These are phyloP conservation scores for Nicotiana attenuata DNA, from an alignment of 257 asterid genomes.

Conservation along the genomic window DNA sequence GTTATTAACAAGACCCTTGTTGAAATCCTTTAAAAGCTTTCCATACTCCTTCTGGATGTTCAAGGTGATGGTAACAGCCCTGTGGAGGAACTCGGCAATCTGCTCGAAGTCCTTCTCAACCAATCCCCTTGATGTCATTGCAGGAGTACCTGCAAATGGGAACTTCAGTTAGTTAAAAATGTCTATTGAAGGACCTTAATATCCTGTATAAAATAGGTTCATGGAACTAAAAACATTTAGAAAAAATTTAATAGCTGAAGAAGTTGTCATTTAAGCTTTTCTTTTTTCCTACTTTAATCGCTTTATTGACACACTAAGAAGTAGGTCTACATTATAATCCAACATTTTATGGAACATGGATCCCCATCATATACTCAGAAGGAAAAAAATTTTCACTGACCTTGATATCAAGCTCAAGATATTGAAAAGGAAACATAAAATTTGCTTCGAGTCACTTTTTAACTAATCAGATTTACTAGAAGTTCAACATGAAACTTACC, in stretches of 20 bases:
- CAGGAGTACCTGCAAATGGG: conserved; percentile 68
- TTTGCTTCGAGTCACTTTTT: neutral
- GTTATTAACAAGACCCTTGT: conserved; percentile 88
- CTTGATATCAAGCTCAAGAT: neutral
- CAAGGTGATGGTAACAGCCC: conserved; percentile 73
- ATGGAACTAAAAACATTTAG: neutral
- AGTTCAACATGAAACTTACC: conserved; percentile 39
- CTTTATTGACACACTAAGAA: too few relatives aligned
- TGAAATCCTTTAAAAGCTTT: conserved; percentile 89
- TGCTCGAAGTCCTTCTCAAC: conserved; percentile 97
- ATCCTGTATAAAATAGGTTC: too few relatives aligned
- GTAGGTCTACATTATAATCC: too few relatives aligned
- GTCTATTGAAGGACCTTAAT: too few relatives aligned
- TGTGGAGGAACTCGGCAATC: conserved; percentile 90
- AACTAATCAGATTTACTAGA: neutral
- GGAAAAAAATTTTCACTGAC: too few relatives aligned
- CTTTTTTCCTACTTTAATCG: too few relatives aligned
- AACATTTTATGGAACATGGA: too few relatives aligned
- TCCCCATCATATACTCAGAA: too few relatives aligned
- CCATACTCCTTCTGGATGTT: conserved; percentile 91
- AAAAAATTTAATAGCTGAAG: too few relatives aligned
- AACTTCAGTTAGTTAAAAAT: neutral
- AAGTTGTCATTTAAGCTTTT: too few relatives aligned
- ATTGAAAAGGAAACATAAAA: neutral
- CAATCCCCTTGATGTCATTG: conserved; percentile 98